Evolutionary conservation across 176 grass and related monocot species (phyloP), one percentile per base, ranked within the genome.

Genomic region (Luzula sylvatica): DNA sequence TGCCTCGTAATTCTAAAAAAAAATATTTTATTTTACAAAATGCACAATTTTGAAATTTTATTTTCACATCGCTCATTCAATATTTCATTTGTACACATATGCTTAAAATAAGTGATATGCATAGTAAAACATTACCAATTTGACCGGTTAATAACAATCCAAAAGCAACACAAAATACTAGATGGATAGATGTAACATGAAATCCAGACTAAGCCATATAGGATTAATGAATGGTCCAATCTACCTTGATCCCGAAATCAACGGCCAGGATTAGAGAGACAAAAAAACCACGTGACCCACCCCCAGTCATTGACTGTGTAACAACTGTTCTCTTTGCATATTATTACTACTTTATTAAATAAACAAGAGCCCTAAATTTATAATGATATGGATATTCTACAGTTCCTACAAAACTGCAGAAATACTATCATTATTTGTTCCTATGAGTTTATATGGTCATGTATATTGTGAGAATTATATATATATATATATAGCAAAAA

Each of bases 271-370:
- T 61, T 15, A 43, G 21, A 29, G 39, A 26, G 57, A 61, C 57
- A 61, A 15, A 24, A 9, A 61, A 16, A 61, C 39, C 8, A 15
- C 7, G 21, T 35, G 39, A 1, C 57, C 55, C 57, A 45, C 22
- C 15, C 38, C 9, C 38, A 61, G 57, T 15, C 21, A 44, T 41
- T 26, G 56, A 26, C 38, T 44, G 38, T 45, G 26, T 26, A 61
- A 61, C 56, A 61, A 61, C 56, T 61, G 44, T 61, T 60, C 11
- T 60, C 27, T 12, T 43, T 26, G 20, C 39, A 35, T 61, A 61
- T 61, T 61, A 61, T 43, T 43, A 41, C 12, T 14, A n/a, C n/a
- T n/a, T n/a, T n/a, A n/a, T n/a, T n/a, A n/a, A n/a, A n/a, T n/a
- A n/a, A n/a, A n/a, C n/a, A n/a, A 41, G 39, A 61, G n/a, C 18